Evolutionary conservation across 129 eudicot species (phyloP).

Genomic region (Ambrosia trifida): DNA sequence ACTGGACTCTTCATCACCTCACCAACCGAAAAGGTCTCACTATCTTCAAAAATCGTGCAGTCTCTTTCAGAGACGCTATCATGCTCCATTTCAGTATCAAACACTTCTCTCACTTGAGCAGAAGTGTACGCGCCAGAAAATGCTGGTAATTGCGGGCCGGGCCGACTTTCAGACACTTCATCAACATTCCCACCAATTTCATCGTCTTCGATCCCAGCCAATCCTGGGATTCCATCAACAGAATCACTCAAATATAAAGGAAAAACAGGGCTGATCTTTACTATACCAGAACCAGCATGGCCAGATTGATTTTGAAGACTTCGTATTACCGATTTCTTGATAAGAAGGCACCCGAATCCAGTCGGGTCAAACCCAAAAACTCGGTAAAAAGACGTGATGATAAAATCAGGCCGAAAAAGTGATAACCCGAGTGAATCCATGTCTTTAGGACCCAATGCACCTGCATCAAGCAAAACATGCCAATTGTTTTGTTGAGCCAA

Average conservation of each 20-base stretch:
- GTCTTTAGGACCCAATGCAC: slow-evolving; percentile 97
- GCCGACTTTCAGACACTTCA: slow-evolving; percentile 48
- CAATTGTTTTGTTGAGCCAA: slow-evolving; percentile 98
- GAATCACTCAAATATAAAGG: slow-evolving; percentile 92
- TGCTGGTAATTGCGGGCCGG: slow-evolving; percentile 84
- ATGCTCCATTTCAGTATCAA: slow-evolving; percentile 88
- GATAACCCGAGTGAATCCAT: slow-evolving; percentile 99
- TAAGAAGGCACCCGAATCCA: slow-evolving; percentile 96
- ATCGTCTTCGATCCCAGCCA: slow-evolving; percentile 57
- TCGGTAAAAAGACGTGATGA: slow-evolving; percentile 94
- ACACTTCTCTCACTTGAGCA: slow-evolving; percentile 92
- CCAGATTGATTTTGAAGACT: slow-evolving; percentile 95
- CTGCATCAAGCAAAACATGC: slow-evolving; percentile 99
- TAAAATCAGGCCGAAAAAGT: slow-evolving; percentile 89
- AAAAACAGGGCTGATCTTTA: slow-evolving; percentile 85
- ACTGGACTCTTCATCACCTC: slow-evolving; percentile 98
- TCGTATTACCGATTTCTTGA: slow-evolving; percentile 85
- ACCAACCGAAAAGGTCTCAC: slow-evolving; percentile 87
- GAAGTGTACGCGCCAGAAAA: slow-evolving; percentile 97
- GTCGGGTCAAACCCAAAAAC: slow-evolving; percentile 96
- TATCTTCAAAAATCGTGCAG: slow-evolving; percentile 92
- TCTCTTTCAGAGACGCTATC: slow-evolving; percentile 83
- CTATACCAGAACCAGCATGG: slow-evolving; percentile 91
- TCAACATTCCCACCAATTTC: slow-evolving; percentile 63
- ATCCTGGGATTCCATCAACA: slow-evolving; percentile 78